These are phyloP conservation scores for Selaginella moellendorffii DNA, from an alignment of 75 land plant genomes.

Conservation along the genomic window DNA sequence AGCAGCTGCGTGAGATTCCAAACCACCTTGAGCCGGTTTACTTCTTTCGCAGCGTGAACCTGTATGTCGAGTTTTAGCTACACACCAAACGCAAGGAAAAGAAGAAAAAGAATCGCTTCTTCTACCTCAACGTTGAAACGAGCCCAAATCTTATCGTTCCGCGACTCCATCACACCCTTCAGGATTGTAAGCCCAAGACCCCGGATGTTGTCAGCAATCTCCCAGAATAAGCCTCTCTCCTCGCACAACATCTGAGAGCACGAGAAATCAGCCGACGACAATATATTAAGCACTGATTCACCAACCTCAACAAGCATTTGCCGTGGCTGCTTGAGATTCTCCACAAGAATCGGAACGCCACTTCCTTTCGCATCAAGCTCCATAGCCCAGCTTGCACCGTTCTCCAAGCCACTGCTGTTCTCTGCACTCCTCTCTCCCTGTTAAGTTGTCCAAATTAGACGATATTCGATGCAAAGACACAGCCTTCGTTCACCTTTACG, in stretches of 20 bases:
- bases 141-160: slow-evolving; percentile 63
- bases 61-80: background rate
- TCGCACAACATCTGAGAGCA: slow-evolving; percentile 68
- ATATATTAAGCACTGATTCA: background rate
- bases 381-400: slow-evolving; percentile 77
- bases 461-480: too few species aligned
- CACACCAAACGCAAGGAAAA: background rate
- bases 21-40: background rate
- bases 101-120: background rate
- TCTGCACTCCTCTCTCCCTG: too few species aligned
- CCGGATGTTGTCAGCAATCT: slow-evolving; percentile 61
- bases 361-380: slow-evolving; percentile 43
- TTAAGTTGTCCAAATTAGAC: too few species aligned
- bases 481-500: too few species aligned
- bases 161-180: slow-evolving; percentile 66
- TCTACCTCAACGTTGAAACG: slow-evolving; percentile 69
- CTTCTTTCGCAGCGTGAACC: background rate
- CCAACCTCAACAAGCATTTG: slow-evolving; percentile 74
- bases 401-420: slow-evolving; percentile 42
- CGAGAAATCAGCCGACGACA: background rate
- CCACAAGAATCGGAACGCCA: slow-evolving; percentile 55
- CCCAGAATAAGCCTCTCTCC: slow-evolving; percentile 57
- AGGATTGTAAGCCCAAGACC: slow-evolving; percentile 66
- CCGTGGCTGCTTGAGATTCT: slow-evolving; percentile 56
- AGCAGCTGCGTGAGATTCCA: background rate